Evolutionary conservation across 2,329 filamentous ascomycete genomes (phyloP).

Genomic region (Clonostachys byssicola): DNA sequence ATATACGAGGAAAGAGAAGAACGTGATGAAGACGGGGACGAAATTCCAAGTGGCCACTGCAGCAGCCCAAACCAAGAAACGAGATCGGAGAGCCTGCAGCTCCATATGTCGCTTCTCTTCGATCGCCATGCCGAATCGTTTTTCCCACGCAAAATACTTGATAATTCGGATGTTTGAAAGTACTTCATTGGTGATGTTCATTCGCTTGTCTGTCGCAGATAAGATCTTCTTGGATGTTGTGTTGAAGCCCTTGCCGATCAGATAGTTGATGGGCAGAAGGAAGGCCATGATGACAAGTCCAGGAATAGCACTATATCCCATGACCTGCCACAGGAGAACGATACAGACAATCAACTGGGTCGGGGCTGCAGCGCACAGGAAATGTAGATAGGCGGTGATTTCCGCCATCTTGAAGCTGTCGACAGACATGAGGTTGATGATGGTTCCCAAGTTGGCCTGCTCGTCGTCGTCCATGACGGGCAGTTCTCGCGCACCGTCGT

Average conservation of each 20-base stretch:
- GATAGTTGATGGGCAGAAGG: slow-evolving; percentile 85
- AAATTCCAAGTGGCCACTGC: slow-evolving; percentile 97
- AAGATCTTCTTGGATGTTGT: slow-evolving; percentile 87
- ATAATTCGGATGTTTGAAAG: slow-evolving; percentile 97
- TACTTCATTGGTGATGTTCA: slow-evolving; percentile 94
- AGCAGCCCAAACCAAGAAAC: slow-evolving; percentile 87
- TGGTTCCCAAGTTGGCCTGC: slow-evolving; percentile 92
- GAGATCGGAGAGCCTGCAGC: slow-evolving; percentile 70
- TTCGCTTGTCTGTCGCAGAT: slow-evolving; percentile 89
- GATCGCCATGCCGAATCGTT: slow-evolving; percentile 80
- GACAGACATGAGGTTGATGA: slow-evolving; percentile 99
- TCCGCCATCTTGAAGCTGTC: slow-evolving; percentile 99
- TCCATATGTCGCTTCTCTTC: slow-evolving; percentile 83
- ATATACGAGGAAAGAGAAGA: slow-evolving; percentile 93
- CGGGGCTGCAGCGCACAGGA: slow-evolving; percentile 87
- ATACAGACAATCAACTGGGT: slow-evolving; percentile 83
- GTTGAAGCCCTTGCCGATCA: slow-evolving; percentile 81
- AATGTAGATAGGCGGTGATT: slow-evolving; percentile 91
- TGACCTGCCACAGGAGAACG: slow-evolving; percentile 78
- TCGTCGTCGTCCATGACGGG: slow-evolving; percentile 35
- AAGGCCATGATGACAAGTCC: slow-evolving; percentile 88
- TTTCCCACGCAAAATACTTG: slow-evolving; percentile 99
- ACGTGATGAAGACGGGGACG: slow-evolving; percentile 90
- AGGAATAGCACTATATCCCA: slow-evolving; percentile 90
- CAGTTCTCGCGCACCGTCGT: slow-evolving; percentile 21